These are phyloP conservation scores for Soucietia sequanensis DNA, from an alignment of 805 yeast species.

Conservation along the genomic window DNA sequence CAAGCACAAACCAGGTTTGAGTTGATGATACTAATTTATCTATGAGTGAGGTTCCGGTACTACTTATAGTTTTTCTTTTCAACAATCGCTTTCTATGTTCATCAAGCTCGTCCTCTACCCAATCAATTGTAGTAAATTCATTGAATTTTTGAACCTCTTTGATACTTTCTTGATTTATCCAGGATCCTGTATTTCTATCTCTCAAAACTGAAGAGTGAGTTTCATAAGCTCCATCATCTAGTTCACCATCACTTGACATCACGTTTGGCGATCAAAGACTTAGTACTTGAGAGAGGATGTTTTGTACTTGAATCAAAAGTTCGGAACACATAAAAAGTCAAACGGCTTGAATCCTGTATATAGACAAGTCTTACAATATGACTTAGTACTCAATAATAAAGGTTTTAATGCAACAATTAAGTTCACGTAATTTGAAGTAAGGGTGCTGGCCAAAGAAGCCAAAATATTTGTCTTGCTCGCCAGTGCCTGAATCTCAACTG, in stretches of 20 bases:
- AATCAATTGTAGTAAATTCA: constrained; percentile 65
- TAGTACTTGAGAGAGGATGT: too few relatives aligned
- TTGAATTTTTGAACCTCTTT: constrained; percentile 51
- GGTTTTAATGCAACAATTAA: too few relatives aligned
- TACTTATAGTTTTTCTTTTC: constrained; percentile 13
- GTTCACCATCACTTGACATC: neutral
- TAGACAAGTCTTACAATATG: too few relatives aligned
- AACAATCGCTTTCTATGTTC: constrained; percentile 39
- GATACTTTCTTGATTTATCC: constrained; percentile 36
- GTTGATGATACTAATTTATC: constrained; percentile 33
- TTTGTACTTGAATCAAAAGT: too few relatives aligned
- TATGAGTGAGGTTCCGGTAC: constrained; percentile 13
- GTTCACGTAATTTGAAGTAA: too few relatives aligned
- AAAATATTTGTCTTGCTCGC: too few relatives aligned
- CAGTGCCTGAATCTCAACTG: too few relatives aligned
- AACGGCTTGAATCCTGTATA: too few relatives aligned
- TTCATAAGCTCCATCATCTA: constrained; percentile 2
- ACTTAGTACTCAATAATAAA: too few relatives aligned
- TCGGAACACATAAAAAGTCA: too few relatives aligned
- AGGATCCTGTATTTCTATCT: constrained; percentile 31
- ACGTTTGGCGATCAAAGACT: too few relatives aligned
- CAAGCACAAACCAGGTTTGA: constrained; percentile 72
- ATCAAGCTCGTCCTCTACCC: constrained; percentile 60
- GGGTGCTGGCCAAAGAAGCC: too few relatives aligned
- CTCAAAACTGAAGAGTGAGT: constrained; percentile 14